Evolutionary conservation across 345 rosid species (phyloP).

Genomic region (Camelina laxa): DNA sequence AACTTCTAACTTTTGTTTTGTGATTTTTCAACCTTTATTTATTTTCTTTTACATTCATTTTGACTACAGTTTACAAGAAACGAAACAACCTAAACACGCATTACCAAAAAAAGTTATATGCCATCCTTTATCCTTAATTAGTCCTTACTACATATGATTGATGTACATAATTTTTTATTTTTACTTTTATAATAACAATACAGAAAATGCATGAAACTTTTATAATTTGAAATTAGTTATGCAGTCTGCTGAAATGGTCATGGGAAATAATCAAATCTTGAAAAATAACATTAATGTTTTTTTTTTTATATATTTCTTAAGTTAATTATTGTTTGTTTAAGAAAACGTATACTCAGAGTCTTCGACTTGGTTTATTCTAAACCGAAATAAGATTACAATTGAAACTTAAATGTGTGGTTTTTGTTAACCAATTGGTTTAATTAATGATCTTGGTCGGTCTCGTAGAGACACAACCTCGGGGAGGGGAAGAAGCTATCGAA

Average conservation of each 20-base stretch:
- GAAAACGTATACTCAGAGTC: not conserved
- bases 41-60: not conserved
- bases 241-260: no score
- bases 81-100: not conserved
- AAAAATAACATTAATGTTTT: no score
- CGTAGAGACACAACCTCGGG: conserved; percentile 51
- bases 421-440: not conserved
- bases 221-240: no score
- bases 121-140: no score
- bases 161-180: no score
- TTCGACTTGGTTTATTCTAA: not conserved
- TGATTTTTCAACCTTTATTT: not conserved
- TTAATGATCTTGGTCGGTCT: not conserved
- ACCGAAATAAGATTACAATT: not conserved
- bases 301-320: no score
- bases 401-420: not conserved
- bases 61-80: not conserved
- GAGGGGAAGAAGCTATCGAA: conserved; percentile 44
- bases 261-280: no score
- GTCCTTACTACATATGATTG: no score
- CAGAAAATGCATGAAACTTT: no score
- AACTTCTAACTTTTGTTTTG: not conserved
- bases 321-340: no score
- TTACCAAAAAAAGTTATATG: not conserved
- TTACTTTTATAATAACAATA: no score